Evolutionary conservation across 805 yeast species (phyloP).

Genomic region (Yamadazyma ubonensis): DNA sequence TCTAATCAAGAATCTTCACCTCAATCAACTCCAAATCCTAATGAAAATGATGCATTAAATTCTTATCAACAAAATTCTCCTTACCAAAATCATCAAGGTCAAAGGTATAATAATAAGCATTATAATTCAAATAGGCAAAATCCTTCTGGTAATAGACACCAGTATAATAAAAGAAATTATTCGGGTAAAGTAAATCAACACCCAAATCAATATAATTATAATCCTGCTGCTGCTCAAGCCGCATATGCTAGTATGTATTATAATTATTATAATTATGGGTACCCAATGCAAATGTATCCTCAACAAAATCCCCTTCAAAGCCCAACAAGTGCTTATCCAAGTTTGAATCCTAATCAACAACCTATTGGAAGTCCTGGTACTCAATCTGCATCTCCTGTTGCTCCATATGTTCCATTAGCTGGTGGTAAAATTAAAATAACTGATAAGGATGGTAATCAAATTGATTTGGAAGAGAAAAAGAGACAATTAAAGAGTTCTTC

Average conservation of each 20-base stretch:
- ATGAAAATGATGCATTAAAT: conserved; percentile 8
- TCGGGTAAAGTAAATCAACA: conserved; percentile 18
- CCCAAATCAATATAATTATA: conserved; percentile 21
- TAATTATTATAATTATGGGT: conserved; percentile 28
- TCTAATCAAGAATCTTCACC: not conserved
- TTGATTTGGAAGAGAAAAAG: conserved; percentile 43
- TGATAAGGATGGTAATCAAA: conserved; percentile 42
- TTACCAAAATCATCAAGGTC: conserved; percentile 3
- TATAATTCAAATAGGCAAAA: conserved; percentile 14
- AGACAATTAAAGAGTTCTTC: conserved; percentile 26
- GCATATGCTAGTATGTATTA: conserved; percentile 23
- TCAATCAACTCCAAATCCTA: not conserved
- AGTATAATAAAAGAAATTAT: conserved; percentile 14
- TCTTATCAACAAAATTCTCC: conserved; percentile 16
- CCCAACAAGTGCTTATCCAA: conserved; percentile 9
- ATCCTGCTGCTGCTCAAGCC: conserved; percentile 19
- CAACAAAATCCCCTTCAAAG: conserved; percentile 5
- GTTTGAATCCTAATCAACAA: conserved; percentile 5
- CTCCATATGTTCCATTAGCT: not conserved
- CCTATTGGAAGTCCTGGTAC: no score
- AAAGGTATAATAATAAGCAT: conserved; percentile 9
- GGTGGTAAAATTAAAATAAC: conserved; percentile 31
- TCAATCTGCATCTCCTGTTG: conserved; percentile 2
- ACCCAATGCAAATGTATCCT: conserved; percentile 18
- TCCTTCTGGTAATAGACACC: conserved; percentile 6